A percentile compares a stretch with the other conserved stretches of the same genome.
phyloP scores from a whole-genome alignment of 148 eudicot genomes.

The Linanthus parryae region DNA sequence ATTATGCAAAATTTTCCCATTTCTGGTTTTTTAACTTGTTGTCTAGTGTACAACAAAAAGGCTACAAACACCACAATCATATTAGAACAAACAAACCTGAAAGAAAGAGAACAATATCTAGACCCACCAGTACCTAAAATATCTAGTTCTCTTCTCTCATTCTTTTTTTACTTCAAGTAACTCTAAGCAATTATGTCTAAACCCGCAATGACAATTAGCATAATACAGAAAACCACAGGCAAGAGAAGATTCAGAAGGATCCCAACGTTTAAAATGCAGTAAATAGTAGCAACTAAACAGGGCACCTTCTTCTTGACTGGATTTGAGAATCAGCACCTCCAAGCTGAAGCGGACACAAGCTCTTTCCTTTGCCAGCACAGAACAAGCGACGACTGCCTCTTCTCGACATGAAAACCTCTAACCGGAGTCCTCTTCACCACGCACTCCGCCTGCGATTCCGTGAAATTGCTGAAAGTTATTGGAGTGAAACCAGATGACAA shows the following conservation, averaged over 20 bases:
- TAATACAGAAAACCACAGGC: conserved; percentile 16
- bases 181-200: conserved; percentile 19
- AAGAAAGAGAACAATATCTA: too few relatives aligned
- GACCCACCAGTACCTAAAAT: too few relatives aligned
- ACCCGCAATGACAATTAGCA: conserved; percentile 23
- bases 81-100: too few relatives aligned
- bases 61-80: too few relatives aligned
- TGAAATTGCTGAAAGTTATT: conserved; percentile 63
- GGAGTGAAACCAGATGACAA: conserved; percentile 63
- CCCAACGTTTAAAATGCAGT: neutral
- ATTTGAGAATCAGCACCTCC: conserved; percentile 91
- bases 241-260: conserved; percentile 7
- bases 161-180: too few relatives aligned
- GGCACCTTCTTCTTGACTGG: too few relatives aligned
- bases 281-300: too few relatives aligned
- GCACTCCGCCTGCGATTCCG: conserved; percentile 85
- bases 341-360: conserved; percentile 83
- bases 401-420: conserved; percentile 77
- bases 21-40: too few relatives aligned
- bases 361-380: conserved; percentile 86
- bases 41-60: too few relatives aligned
- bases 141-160: too few relatives aligned
- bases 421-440: conserved; percentile 78
- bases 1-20: too few relatives aligned
- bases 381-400: conserved; percentile 73